These are phyloP conservation scores for Claviceps humidiphila DNA, from an alignment of 2,329 filamentous ascomycete genomes.

Conservation along the genomic window DNA sequence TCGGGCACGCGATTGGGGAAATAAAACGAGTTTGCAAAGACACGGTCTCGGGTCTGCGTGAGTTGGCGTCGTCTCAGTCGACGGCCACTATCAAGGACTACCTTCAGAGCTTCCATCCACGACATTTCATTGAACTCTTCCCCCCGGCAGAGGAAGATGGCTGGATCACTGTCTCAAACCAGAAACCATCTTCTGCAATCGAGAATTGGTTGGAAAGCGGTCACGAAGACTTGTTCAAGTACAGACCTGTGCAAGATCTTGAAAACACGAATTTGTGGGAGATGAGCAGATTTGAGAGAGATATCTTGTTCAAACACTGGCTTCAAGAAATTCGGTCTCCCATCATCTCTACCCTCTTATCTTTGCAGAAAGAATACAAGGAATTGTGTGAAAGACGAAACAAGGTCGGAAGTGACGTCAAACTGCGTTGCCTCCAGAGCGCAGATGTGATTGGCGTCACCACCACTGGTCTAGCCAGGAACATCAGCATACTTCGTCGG, in stretches of 20 bases:
- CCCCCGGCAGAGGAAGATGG: background rate
- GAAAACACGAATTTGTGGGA: background rate
- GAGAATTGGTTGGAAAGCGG: background rate
- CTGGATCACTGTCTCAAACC: background rate
- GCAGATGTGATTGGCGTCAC: constrained; percentile 44
- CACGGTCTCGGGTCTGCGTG: background rate
- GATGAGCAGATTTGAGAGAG: background rate
- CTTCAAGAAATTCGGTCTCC: background rate
- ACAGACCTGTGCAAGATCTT: background rate
- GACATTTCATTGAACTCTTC: background rate
- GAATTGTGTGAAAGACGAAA: background rate
- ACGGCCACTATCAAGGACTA: background rate
- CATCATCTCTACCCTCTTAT: background rate
- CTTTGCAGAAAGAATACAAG: background rate
- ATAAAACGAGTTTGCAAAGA: background rate
- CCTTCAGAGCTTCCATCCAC: background rate
- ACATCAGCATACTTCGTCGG: constrained; percentile 33
- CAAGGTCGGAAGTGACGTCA: background rate
- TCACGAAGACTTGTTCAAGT: background rate
- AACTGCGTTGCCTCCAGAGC: constrained; percentile 13
- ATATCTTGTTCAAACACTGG: background rate
- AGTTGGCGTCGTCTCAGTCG: background rate
- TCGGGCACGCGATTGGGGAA: constrained; percentile 10
- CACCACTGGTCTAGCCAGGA: constrained; percentile 42
- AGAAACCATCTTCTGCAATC: background rate